phyloP scores from a whole-genome alignment of 768 basidiomycete species.

The Gymnopilus junonius region DNA sequence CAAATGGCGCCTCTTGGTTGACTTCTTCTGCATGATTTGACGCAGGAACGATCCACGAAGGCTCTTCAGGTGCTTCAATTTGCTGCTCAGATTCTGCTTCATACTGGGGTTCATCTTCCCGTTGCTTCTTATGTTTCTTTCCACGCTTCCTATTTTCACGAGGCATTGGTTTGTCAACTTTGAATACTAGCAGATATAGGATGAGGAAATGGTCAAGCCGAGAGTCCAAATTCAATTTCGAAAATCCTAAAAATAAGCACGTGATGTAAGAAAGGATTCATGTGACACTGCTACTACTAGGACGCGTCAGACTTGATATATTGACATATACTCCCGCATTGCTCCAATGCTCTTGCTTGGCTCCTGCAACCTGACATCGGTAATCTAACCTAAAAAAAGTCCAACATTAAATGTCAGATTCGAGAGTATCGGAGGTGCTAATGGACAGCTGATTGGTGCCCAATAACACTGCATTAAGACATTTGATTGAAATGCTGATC shows the following conservation, averaged over 20 bases:
- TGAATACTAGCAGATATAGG: not conserved
- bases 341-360: no score
- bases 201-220: not conserved
- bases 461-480: no score
- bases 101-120: conserved; percentile 28
- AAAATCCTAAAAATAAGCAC: not conserved
- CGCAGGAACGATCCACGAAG: conserved; percentile 72
- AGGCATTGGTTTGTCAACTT: conserved; percentile 51
- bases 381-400: no score
- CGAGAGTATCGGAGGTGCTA: no score
- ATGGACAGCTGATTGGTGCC: not conserved
- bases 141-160: conserved; percentile 78
- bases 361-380: no score
- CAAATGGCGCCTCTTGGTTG: conserved; percentile 82
- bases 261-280: not conserved
- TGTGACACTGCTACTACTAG: no score
- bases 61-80: conserved; percentile 39
- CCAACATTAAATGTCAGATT: no score
- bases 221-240: not conserved
- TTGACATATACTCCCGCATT: no score
- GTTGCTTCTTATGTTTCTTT: conserved; percentile 68
- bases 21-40: conserved; percentile 37
- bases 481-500: no score
- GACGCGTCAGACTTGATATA: not conserved
- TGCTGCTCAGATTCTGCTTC: conserved; percentile 17